Conservation (phyloP, 2,329 filamentous ascomycete genomes). For the Colletotrichum sp. region DNA sequence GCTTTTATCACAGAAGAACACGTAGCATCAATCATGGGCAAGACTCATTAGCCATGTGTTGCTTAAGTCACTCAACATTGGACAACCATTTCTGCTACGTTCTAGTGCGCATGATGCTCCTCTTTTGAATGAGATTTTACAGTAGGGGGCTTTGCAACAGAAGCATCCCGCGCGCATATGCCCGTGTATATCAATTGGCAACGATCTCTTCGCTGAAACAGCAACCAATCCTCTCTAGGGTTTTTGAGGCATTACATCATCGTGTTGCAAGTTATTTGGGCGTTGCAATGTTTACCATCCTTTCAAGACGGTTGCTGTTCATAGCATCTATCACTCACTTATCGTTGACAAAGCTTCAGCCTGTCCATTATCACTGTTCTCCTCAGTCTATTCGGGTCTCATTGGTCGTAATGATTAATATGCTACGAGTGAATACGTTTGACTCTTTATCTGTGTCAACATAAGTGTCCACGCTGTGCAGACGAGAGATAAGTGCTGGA, state of each 20-base stretch:
- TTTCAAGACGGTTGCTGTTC: too few relatives aligned
- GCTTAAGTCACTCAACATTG: not conserved
- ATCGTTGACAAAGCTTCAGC: accelerated
- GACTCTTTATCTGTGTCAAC: not conserved
- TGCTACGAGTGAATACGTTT: not conserved
- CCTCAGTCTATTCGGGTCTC: too few relatives aligned
- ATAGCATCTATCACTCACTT: too few relatives aligned
- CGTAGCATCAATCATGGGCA: not conserved
- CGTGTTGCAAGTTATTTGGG: too few relatives aligned
- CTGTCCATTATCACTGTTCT: too few relatives aligned
- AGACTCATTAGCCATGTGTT: not conserved
- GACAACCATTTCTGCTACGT: not conserved
- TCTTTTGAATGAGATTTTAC: not conserved
- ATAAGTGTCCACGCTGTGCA: not conserved
- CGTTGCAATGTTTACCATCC: too few relatives aligned
- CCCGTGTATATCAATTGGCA: not conserved
- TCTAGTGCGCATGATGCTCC: not conserved
- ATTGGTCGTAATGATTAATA: too few relatives aligned
- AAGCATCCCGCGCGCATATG: not conserved
- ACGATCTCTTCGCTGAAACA: too few relatives aligned
- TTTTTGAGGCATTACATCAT: too few relatives aligned
- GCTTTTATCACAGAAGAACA: not conserved
- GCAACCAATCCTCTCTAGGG: too few relatives aligned
- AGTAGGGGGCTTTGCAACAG: not conserved
- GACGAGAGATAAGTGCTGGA: too few relatives aligned